Evolutionary conservation across 768 basidiomycete genomes (phyloP), one percentile per base, ranked within the genome.

Genomic region (Rhodotorula babjevae): DNA sequence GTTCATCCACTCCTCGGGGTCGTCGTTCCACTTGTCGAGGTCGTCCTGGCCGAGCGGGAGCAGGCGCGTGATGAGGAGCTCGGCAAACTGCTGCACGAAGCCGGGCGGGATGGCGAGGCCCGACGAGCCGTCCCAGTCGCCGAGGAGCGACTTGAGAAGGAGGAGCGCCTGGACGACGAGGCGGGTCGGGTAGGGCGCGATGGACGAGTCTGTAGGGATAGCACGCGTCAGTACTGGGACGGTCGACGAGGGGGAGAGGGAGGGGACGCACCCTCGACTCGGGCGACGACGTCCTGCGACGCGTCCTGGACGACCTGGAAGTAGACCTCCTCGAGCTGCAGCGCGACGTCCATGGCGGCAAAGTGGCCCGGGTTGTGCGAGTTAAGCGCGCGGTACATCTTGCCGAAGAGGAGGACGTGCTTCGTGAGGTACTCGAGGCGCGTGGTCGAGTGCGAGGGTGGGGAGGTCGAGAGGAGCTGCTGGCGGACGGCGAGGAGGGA

Each of bases 1-100:
- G 70, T 92, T 91, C 19, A 95, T 86, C 92, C 93, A 99, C 77
- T 94, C 91, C 83, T 99, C 95, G 0, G 94, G 93, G 79, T 94
- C 92, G 25, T 85, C 84, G 82, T 88, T 84, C 91, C 94, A 93
- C 10, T 85, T 85, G 74, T 92, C 87, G 18, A 97, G 84, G 80
- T 97, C 95, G 3, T 85, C 82, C 11, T 89, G 85, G 65, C 89
- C 89, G 58, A 99, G 83, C 21, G 91, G 92, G 80, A 99, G 88
- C 78, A 95, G 89, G 16, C 89, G 86, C 33, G 88, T 88, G 31
- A 99, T 85, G 16, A 99, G 85, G 14, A 93, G 82, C 71, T 86
- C 83, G 19, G 63, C 49, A 88, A 89, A 14, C 88, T 89, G 50
- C 40, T 55, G 11, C 10, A 61, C 49, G 61, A 77, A 77, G 7